Evolutionary conservation across 108 stramenopile species (phyloP).

Genomic region (Parietichytrium sp.): DNA sequence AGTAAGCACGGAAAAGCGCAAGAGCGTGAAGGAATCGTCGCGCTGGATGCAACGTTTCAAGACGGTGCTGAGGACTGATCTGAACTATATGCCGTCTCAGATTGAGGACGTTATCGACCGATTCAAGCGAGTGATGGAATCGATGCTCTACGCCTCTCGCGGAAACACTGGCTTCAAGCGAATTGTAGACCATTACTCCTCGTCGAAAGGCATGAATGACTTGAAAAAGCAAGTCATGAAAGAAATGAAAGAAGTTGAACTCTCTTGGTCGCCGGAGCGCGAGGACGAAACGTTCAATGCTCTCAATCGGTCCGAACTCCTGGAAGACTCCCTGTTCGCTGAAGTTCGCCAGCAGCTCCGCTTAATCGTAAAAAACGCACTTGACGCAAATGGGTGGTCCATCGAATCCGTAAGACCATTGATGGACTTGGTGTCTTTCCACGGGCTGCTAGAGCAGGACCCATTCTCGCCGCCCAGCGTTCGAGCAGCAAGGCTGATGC

Average conservation of each 20-base stretch:
- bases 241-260: neutral
- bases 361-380: neutral
- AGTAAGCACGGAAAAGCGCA: no score
- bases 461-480: constrained; percentile 12
- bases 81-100: no score
- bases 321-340: neutral
- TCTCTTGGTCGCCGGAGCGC: neutral
- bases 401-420: neutral
- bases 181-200: neutral
- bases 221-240: neutral
- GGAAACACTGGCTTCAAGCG: constrained; percentile 1
- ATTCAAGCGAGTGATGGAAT: no score
- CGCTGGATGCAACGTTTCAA: no score
- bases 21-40: no score
- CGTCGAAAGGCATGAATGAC: neutral
- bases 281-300: neutral
- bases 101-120: no score
- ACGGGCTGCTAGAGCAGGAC: constrained; percentile 1
- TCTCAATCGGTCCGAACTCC: neutral
- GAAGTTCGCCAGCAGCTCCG: no score
- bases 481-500: neutral
- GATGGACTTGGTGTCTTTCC: neutral
- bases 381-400: neutral
- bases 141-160: no score
- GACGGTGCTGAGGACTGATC: no score